A percentile compares a stretch with the other conserved stretches of the same genome.
Conservation (phyloP, 1,139 yeast species). For the Blastobotrys illinoisensis region DNA sequence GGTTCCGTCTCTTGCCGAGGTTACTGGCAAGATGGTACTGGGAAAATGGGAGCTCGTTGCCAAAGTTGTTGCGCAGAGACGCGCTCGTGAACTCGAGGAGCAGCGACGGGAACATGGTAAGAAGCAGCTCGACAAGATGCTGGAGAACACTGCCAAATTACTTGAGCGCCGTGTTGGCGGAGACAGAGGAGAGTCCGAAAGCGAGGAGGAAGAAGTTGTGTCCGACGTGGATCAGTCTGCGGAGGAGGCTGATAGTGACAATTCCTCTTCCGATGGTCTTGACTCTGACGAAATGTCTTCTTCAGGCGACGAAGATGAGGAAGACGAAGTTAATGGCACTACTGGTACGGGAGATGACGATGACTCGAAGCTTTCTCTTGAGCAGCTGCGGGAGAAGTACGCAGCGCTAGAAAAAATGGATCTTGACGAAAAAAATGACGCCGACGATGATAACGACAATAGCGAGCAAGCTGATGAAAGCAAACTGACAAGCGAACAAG, state of each 20-base stretch:
- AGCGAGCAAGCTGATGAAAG: conserved; percentile 25
- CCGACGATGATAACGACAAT: conserved; percentile 9
- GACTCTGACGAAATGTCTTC: conserved; percentile 23
- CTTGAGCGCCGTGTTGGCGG: conserved; percentile 73
- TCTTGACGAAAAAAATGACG: conserved; percentile 9
- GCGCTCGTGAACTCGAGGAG: conserved; percentile 33
- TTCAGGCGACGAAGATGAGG: conserved; percentile 35
- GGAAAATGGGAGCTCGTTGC: conserved; percentile 90
- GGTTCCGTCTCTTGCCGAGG: conserved; percentile 63
- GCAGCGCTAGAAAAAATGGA: conserved; percentile 40
- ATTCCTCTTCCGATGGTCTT: conserved; percentile 9
- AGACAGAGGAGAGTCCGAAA: conserved; percentile 25
- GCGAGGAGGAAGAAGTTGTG: conserved; percentile 20
- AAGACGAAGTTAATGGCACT: conserved; percentile 20
- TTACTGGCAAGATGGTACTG: conserved; percentile 77
- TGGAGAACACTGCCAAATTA: conserved; percentile 86
- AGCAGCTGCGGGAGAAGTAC: conserved; percentile 61
- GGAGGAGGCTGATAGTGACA: conserved; percentile 24
- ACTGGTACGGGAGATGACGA: conserved; percentile 21
- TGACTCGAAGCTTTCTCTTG: conserved; percentile 58
- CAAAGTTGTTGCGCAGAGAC: conserved; percentile 55
- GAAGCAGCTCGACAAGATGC: conserved; percentile 79
- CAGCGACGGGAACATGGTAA: conserved; percentile 73
- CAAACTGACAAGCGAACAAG: conserved; percentile 26
- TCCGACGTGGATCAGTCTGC: conserved; percentile 26